Evolutionary conservation across 805 yeast genomes (phyloP), one percentile per base, ranked within the genome.

Genomic region (Yarrowia sp.): DNA sequence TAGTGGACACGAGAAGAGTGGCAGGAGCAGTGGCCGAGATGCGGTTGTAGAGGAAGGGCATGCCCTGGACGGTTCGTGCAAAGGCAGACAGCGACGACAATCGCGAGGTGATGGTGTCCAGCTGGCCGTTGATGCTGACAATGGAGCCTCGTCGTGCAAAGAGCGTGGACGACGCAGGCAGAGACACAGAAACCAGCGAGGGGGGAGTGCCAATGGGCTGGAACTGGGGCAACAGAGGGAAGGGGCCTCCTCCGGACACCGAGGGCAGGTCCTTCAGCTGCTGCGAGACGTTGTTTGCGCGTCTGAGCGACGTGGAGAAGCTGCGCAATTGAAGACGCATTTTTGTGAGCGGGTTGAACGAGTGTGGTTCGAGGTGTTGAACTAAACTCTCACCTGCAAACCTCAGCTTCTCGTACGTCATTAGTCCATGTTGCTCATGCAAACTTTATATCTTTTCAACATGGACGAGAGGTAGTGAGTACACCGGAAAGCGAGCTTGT

Each of bases 71-170:
- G 15, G 72, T 67, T 46, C 73, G 72, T 32, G 69, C 61, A 11
- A 73, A 53, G 16, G 73, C 71, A 16, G 75, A 69, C 8, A 72
- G 73, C 1, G 79, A 77, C 1, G 78, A 71, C 26, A 75, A 72
- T 72, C 73, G 50, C 16, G 69, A 61, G 43, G 52, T 22, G 61
- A 74, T 73, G 50, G 75, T 73, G 8, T 72, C 73, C 32, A 74
- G 69, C 61, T 79, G 77, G 1, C 86, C 86, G 72, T 82, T 81
- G 40, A 83, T 76, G 0, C 82, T 84, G 19, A 83, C 76, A 49
- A 83, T 73, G 1, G 81, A 72, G 26, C 85, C 85, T 46, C 80
- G 77, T 46, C 83, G 75, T 26, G 82, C 77, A 64, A 74, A 80
- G 38, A 83, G 72, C n/a, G 73, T 71, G 3, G 83, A 75, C 4